A percentile compares a stretch with the other conserved stretches of the same genome.
Evolutionary conservation across 2,329 filamentous ascomycete genomes (phyloP).

Genomic region (Sclerotinia borealis): DNA sequence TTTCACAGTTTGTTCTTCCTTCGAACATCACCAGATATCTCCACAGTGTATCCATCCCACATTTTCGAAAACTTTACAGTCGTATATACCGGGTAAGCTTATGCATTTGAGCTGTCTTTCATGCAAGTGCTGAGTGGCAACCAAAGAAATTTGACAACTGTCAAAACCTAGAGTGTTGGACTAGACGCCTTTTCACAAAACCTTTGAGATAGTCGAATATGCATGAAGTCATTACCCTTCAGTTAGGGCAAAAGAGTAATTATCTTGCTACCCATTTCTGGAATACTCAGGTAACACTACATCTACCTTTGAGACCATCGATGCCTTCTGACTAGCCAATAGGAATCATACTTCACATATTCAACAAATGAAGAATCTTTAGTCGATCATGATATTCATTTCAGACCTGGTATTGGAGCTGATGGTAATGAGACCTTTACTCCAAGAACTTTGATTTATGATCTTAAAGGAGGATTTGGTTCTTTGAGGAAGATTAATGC

Average conservation of each 20-base stretch:
- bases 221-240: constrained; percentile 92
- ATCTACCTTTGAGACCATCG: neutral
- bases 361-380: constrained; percentile 57
- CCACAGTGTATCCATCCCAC: neutral
- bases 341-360: constrained; percentile 99
- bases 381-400: constrained; percentile 82
- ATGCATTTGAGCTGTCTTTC: neutral
- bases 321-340: constrained; percentile 13
- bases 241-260: constrained; percentile 89
- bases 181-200: neutral
- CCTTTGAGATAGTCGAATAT: constrained; percentile 42
- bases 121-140: constrained; percentile 5
- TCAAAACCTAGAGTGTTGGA: neutral
- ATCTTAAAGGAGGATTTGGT: constrained; percentile 90
- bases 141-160: neutral
- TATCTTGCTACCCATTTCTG: constrained; percentile 95
- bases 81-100: neutral
- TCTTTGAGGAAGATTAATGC: constrained; percentile 82
- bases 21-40: neutral
- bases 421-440: constrained; percentile 89
- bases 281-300: constrained; percentile 70
- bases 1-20: neutral
- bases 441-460: constrained; percentile 86
- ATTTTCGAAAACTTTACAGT: neutral
- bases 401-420: constrained; percentile 72